Evolutionary conservation across 2,329 filamentous ascomycete species (phyloP).

Genomic region (Beauveria caledonica): DNA sequence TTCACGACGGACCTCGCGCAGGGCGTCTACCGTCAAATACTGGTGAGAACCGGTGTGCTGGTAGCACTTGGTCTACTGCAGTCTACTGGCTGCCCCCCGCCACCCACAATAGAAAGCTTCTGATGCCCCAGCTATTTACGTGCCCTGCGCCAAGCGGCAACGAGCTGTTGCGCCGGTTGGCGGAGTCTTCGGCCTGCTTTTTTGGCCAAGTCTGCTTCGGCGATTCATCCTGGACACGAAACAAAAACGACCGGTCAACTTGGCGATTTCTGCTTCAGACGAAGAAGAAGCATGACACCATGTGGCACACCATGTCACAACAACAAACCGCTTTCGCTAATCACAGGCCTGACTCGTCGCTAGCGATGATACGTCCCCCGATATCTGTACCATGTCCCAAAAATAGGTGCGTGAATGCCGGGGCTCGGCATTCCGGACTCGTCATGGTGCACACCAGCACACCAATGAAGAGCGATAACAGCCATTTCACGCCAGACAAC

Average conservation of each 20-base stretch:
- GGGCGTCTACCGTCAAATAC: neutral
- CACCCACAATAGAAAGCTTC: neutral
- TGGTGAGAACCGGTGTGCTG: neutral
- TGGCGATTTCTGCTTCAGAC: neutral
- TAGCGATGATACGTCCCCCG: neutral
- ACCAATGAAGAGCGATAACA: neutral
- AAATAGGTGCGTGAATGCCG: conserved; percentile 6
- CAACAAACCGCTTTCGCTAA: conserved; percentile 1
- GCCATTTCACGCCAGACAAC: neutral
- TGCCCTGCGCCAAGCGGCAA: neutral
- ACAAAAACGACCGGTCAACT: neutral
- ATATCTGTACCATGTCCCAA: neutral
- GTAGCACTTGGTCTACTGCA: neutral
- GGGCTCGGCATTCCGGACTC: conserved; percentile 9
- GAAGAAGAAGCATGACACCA: neutral
- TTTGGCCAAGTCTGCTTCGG: neutral
- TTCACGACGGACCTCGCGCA: too few species aligned
- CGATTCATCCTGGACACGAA: conserved; percentile 1
- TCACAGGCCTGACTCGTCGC: conserved; percentile 2
- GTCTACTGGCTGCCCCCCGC: neutral
- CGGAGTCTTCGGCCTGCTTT: neutral
- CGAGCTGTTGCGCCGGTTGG: neutral
- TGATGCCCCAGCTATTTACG: too few species aligned
- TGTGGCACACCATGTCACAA: conserved; percentile 6
- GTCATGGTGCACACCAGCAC: neutral